Percentiles rank a stretch among this genome's conserved stretches.
phyloP scores from a whole-genome alignment of 768 basidiomycete genomes.

The Rhodotorula diobovata region DNA sequence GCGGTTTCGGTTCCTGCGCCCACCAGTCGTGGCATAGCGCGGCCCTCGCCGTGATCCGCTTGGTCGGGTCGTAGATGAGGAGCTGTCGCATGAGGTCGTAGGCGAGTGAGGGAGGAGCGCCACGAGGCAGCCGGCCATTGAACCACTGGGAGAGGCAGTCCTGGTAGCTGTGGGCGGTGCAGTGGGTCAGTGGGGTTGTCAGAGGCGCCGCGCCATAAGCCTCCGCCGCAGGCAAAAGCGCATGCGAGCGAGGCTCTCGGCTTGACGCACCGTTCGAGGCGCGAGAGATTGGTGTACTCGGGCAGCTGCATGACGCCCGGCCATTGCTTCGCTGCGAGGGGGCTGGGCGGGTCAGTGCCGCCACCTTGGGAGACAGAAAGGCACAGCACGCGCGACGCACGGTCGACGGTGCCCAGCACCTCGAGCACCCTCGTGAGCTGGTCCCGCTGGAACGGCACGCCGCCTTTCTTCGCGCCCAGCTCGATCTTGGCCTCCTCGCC shows the following conservation, averaged over 20 bases:
- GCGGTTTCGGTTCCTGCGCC: constrained; percentile 78
- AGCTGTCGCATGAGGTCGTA: constrained; percentile 79
- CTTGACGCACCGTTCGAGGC: constrained; percentile 5
- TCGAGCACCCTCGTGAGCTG: constrained; percentile 96
- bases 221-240: too few relatives aligned
- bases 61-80: constrained; percentile 86
- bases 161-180: constrained; percentile 53
- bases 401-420: constrained; percentile 79
- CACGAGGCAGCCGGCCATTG: constrained; percentile 49
- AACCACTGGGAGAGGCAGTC: constrained; percentile 71
- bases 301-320: constrained; percentile 57
- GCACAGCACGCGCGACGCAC: too few relatives aligned
- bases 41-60: constrained; percentile 72
- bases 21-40: constrained; percentile 88
- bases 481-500: constrained; percentile 98
- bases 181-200: neutral
- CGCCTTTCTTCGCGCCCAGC: constrained; percentile 64
- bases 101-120: constrained; percentile 58
- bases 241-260: too few relatives aligned
- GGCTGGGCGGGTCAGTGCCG: neutral
- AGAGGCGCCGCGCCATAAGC: neutral
- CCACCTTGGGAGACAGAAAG: too few relatives aligned
- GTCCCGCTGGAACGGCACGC: constrained; percentile 92
- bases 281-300: constrained; percentile 31
- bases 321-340: constrained; percentile 73